A percentile compares a stretch with the other conserved stretches of the same genome.
These are phyloP conservation scores for Dictyostelium discoideum DNA, from an alignment of 78 protist species.

Conservation along the genomic window dicty_2.7 NC_007088.5:3425001-3425500, in stretches of 20 bases:
- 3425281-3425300: not conserved
- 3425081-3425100: not conserved
- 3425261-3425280: not conserved
- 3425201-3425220: not conserved
- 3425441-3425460: not conserved
- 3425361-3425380: not conserved
- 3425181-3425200: not conserved
- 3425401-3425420: not conserved
- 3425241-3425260: not conserved
- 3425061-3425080: not conserved
- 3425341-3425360: not conserved
- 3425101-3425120: not conserved
- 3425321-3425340: not conserved
- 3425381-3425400: not conserved
- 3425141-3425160: not conserved
- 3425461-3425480: not conserved
- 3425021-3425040: not conserved
- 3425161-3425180: not conserved
- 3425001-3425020: not conserved
- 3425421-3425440: not conserved
- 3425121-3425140: not conserved
- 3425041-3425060: not conserved
- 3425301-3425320: not conserved
- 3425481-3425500: not conserved
- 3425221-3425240: not conserved